phyloP scores from a whole-genome alignment of 345 rosid genomes.

The Brassica carinata region DNA sequence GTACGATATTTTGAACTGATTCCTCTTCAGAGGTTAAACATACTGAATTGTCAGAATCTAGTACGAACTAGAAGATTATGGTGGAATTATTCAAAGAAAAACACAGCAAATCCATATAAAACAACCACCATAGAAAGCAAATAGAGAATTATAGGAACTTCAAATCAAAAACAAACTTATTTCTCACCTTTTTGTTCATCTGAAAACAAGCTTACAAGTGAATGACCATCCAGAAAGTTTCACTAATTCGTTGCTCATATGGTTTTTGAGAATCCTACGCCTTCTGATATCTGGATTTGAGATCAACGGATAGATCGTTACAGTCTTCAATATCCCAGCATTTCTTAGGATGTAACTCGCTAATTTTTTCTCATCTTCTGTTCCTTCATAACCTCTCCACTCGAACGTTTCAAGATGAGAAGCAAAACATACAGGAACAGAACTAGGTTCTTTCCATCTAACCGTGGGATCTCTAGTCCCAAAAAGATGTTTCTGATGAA shows the following conservation, averaged over 20 bases:
- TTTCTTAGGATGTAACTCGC: neutral
- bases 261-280: neutral
- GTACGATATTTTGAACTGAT: neutral
- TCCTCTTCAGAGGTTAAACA: neutral
- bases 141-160: neutral
- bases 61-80: neutral
- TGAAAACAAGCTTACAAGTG: constrained; percentile 14
- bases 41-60: neutral
- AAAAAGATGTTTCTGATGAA: neutral
- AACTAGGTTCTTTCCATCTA: constrained; percentile 20
- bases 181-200: neutral
- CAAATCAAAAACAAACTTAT: neutral
- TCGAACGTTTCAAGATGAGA: constrained; percentile 24
- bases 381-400: constrained; percentile 22
- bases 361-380: constrained; percentile 9
- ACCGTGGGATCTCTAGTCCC: neutral
- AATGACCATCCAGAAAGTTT: neutral
- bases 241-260: neutral
- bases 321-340: constrained; percentile 13
- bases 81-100: neutral
- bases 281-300: neutral
- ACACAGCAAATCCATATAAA: neutral
- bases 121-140: neutral
- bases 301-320: constrained; percentile 2
- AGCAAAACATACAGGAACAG: constrained; percentile 9